These are phyloP conservation scores for Pseudogymnoascus sp. DNA, from an alignment of 2,329 filamentous ascomycete species.

Conservation along the genomic window DNA sequence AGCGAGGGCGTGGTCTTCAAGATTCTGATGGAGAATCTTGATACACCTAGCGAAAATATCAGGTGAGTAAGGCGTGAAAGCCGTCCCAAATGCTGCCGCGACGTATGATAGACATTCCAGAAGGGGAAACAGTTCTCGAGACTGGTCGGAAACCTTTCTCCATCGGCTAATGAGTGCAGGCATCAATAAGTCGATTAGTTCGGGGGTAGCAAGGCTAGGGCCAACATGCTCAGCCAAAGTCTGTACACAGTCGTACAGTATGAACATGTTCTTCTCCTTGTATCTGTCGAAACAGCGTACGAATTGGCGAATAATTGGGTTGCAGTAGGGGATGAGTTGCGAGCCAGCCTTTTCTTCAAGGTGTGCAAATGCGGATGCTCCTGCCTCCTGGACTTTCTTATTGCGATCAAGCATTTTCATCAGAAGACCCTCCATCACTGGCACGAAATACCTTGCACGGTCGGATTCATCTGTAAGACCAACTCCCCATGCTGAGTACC, in stretches of 20 bases:
- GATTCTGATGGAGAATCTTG: constrained; percentile 82
- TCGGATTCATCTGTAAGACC: constrained; percentile 58
- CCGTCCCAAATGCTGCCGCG: constrained; percentile 70
- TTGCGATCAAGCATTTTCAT: constrained; percentile 93
- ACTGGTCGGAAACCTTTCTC: constrained; percentile 78
- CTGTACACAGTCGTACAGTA: constrained; percentile 96
- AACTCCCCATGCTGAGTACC: constrained; percentile 89
- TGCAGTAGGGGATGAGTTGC: constrained; percentile 73
- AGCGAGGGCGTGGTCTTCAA: constrained; percentile 69
- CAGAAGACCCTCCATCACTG: constrained; percentile 94
- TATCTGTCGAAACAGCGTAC: constrained; percentile 88
- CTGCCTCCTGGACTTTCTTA: constrained; percentile 96
- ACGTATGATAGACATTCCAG: constrained; percentile 97
- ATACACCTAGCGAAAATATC: constrained; percentile 84
- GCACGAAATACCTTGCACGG: constrained; percentile 74
- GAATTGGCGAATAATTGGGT: constrained; percentile 85
- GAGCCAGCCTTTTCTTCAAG: constrained; percentile 87
- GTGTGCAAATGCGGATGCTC: constrained; percentile 90
- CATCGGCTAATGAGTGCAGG: constrained; percentile 83
- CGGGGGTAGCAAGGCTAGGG: constrained; percentile 66
- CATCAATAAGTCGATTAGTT: constrained; percentile 82
- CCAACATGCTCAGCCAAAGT: constrained; percentile 90
- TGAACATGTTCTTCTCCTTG: constrained; percentile 98
- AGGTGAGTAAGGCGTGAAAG: constrained; percentile 75
- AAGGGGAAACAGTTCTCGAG: constrained; percentile 85